Percentiles rank a stretch among this genome's conserved stretches.
Conservation (phyloP, 73 alveolate species). For the Paramecium caudatum region DNA sequence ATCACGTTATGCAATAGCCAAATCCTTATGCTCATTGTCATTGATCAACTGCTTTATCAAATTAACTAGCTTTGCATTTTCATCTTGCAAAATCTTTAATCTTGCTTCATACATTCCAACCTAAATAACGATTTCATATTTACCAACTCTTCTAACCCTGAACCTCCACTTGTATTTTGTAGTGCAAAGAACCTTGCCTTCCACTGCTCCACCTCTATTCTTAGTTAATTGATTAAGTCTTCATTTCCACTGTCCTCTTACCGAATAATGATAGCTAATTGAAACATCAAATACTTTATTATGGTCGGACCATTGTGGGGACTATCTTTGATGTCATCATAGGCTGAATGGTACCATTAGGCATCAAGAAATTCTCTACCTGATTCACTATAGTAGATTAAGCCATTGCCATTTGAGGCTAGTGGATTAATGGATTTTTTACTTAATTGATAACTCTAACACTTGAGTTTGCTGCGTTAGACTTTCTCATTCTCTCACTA, state of each 20-base stretch:
- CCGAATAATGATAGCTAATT: slow-evolving; percentile 12
- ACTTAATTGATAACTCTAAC: slow-evolving; percentile 44
- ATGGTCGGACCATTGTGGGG: slow-evolving; percentile 2
- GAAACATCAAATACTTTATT: background rate
- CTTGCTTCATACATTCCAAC: slow-evolving; percentile 19
- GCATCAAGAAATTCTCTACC: slow-evolving; percentile 10
- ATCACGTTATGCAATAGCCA: slow-evolving; percentile 10
- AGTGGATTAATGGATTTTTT: background rate
- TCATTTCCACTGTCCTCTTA: slow-evolving; percentile 18
- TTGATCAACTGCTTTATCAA: background rate
- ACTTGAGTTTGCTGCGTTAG: slow-evolving; percentile 22
- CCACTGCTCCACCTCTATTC: slow-evolving; percentile 34
- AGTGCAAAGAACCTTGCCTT: slow-evolving; percentile 54
- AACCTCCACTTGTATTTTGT: slow-evolving; percentile 14
- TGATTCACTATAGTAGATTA: slow-evolving; percentile 9
- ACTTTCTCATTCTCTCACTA: slow-evolving; percentile 6
- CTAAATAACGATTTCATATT: background rate
- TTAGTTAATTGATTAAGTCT: background rate
- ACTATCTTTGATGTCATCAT: background rate
- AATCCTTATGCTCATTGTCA: slow-evolving; percentile 9
- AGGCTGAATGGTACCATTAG: background rate
- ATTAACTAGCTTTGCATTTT: background rate
- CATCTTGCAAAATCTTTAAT: slow-evolving; percentile 10
- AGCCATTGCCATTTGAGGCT: slow-evolving; percentile 23
- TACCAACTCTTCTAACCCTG: slow-evolving; percentile 45